Percentiles rank a stretch among this genome's conserved stretches.
Conservation (phyloP, 768 basidiomycete species). For the Stropharia rugosoannulata region DNA sequence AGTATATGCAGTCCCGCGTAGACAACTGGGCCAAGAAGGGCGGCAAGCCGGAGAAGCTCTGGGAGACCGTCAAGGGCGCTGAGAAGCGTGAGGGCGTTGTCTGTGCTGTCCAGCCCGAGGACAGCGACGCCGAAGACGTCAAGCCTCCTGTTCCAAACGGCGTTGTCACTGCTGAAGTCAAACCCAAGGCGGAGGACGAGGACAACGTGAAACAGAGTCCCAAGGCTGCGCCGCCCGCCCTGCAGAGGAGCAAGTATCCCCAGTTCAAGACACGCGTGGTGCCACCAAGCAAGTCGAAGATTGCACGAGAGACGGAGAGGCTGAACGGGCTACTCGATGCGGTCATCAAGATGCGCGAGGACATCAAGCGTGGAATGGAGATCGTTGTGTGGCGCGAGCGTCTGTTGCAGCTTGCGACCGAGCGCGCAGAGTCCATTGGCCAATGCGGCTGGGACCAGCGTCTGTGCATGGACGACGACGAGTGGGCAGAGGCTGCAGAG, state of each 20-base stretch:
- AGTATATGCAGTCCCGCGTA: conserved; percentile 66
- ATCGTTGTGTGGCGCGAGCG: conserved; percentile 69
- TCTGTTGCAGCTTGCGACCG: conserved; percentile 64
- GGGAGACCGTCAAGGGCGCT: conserved; percentile 73
- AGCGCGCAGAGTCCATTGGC: conserved; percentile 59
- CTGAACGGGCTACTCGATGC: conserved; percentile 54
- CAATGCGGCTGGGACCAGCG: conserved; percentile 91
- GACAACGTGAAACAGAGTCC: conserved; percentile 20
- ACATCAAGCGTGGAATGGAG: conserved; percentile 68
- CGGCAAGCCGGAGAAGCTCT: conserved; percentile 62
- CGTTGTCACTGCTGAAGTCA: not conserved
- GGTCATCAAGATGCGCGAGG: conserved; percentile 60
- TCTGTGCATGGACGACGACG: conserved; percentile 79
- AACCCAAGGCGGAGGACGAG: conserved; percentile 21
- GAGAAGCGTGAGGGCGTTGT: conserved; percentile 72
- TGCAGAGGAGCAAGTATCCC: not conserved
- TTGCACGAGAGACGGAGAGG: conserved; percentile 54
- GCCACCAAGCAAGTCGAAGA: conserved; percentile 41
- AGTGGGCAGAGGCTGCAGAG: conserved; percentile 68
- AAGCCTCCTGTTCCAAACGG: not conserved
- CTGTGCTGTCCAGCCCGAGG: conserved; percentile 31
- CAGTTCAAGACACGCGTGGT: conserved; percentile 19
- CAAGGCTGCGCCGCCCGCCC: not conserved
- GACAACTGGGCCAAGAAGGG: conserved; percentile 61
- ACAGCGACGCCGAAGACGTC: conserved; percentile 19